These are phyloP conservation scores for Senna tora DNA, from an alignment of 306 rosid species.

Conservation along the genomic window DNA sequence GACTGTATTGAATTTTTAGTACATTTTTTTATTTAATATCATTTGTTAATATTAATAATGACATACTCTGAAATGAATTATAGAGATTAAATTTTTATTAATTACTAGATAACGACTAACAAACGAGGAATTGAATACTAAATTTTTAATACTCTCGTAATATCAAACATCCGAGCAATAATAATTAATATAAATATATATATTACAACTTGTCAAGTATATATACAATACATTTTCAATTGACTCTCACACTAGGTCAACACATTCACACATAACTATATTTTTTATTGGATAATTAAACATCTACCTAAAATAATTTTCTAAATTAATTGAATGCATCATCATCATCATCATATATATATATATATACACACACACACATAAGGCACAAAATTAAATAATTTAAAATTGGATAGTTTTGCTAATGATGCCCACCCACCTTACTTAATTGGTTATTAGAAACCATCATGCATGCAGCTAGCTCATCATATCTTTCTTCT, in stretches of 20 bases:
- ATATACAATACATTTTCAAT: not conserved
- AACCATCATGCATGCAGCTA: no score
- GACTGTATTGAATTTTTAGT: no score
- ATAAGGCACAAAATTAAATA: not conserved
- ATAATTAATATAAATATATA: not conserved
- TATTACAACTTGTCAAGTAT: not conserved
- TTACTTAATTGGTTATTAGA: not conserved
- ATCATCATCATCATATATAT: not conserved
- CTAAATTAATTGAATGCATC: not conserved
- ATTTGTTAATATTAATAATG: no score
- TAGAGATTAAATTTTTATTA: no score
- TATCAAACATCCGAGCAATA: no score
- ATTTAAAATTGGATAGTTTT: not conserved
- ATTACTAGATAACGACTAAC: no score
- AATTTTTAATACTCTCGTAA: no score
- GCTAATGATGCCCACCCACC: not conserved
- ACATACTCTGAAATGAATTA: no score
- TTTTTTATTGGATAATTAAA: no score
- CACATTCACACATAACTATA: not conserved
- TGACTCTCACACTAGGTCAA: not conserved
- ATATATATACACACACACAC: no score
- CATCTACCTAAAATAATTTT: not conserved
- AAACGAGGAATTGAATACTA: no score
- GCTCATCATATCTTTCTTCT: not conserved
- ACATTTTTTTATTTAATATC: no score